These are phyloP conservation scores for Ceratocystis papillata DNA, from an alignment of 2,329 filamentous ascomycete genomes.

Conservation along the genomic window DNA sequence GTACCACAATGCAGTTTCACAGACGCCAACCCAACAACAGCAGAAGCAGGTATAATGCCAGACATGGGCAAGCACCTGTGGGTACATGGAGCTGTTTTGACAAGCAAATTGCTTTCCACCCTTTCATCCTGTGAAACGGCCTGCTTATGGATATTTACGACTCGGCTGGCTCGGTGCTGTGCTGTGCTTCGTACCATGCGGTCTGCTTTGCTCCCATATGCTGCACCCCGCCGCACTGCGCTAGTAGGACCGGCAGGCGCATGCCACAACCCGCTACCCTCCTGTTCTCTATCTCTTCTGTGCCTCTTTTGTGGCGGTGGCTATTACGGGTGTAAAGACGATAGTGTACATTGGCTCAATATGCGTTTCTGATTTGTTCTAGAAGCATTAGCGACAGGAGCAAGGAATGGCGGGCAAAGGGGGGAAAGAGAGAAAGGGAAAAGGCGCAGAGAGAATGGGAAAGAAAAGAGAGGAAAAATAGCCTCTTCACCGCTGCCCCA, in stretches of 20 bases:
- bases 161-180: background rate
- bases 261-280: conserved; percentile 5
- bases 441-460: no score
- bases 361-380: background rate
- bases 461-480: no score
- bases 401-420: background rate
- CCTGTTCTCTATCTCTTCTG: background rate
- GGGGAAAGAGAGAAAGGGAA: background rate
- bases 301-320: conserved; percentile 3
- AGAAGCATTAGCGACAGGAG: background rate
- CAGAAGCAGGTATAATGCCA: background rate
- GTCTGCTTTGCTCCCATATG: background rate
- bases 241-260: background rate
- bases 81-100: background rate
- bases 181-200: background rate
- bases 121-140: background rate
- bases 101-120: background rate
- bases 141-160: background rate
- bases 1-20: background rate
- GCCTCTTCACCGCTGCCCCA: no score
- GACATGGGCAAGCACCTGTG: background rate
- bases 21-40: background rate
- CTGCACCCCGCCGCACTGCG: no score
- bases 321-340: background rate
- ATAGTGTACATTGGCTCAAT: background rate